Base-by-base conservation (phyloP, 495 filamentous ascomycete species). In the Aspergillus ellipticus region DNA sequence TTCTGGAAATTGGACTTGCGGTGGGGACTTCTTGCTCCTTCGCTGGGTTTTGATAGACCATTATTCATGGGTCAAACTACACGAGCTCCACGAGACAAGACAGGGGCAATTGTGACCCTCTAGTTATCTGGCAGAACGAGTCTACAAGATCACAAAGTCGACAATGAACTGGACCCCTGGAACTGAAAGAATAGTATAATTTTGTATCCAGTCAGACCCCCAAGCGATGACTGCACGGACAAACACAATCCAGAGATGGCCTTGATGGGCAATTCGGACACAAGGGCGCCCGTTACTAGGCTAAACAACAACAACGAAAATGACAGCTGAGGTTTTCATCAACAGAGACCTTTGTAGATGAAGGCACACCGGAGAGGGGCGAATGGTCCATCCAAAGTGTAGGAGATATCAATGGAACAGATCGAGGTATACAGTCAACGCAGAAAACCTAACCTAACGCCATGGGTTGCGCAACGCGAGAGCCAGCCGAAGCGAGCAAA, bases 361-460 rank as follows among this genome's bases (percentile, higher is more conserved):
- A 39, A 37, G 19, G 43, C 45, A 52, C 48, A 41, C 29, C 6
- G 29, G 42, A 11, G 55, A 37, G 21, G 15, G 21, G 22, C 11
- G 33, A 13, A 45, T 11, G 21, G n/a, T 33, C 29, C 42, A 22
- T n/a, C n/a, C n/a, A 17, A 15, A n/a, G n/a, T n/a, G 29, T 46
- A 45, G 42, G 43, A 24, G 37, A 42, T 42, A 49, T 33, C 28
- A 55, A 51, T 42, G 53, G 31, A 21, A 47, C 16, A 43, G 52
- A 39, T 15, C 41, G 33, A 61, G 55, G 46, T 48, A 58, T 52
- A 57, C 24, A 61, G 45, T 31, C 16, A 56, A 33, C 42, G 26
- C 19, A 35, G 45, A 42, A 48, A 13, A 54, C 57, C 51, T 51
- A 13, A 54, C 57, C 51, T 51, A 59, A 59, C 57, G 57, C 57